These are phyloP conservation scores for Cymbidium sinense DNA, from an alignment of 106 monocot genomes.

Conservation along the genomic window DNA sequence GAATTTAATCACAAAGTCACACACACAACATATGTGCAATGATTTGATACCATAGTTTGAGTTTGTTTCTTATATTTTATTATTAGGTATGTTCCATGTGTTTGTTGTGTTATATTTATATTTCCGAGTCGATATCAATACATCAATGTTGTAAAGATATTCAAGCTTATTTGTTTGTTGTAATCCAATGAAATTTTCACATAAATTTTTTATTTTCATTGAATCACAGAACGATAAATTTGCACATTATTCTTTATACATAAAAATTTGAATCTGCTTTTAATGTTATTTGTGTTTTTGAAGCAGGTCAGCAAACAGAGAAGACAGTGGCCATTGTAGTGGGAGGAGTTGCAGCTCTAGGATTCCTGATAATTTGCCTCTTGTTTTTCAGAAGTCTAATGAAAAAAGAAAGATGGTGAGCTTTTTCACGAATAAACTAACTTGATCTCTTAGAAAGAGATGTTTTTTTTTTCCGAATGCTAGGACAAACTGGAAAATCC, in stretches of 20 bases:
- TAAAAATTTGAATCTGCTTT: not conserved
- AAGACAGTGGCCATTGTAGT: slow-evolving; percentile 97
- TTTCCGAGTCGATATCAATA: too few species aligned
- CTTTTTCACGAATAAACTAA: not conserved
- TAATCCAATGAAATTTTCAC: not conserved
- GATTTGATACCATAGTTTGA: too few species aligned
- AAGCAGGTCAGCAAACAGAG: slow-evolving; percentile 71
- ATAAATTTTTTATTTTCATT: not conserved
- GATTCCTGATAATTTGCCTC: slow-evolving; percentile 79
- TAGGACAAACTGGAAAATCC: not conserved
- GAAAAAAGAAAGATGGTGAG: slow-evolving; percentile 82
- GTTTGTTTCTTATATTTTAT: too few species aligned
- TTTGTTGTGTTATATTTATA: too few species aligned
- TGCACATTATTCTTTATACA: too few species aligned
- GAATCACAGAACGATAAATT: too few species aligned
- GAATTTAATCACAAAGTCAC: too few species aligned
- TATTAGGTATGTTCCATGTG: too few species aligned
- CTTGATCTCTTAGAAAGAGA: not conserved
- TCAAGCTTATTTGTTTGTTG: too few species aligned
- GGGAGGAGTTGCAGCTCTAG: slow-evolving; percentile 76
- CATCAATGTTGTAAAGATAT: too few species aligned
- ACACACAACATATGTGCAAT: too few species aligned
- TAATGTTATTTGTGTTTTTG: not conserved
- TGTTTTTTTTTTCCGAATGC: not conserved
- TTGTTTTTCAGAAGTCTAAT: slow-evolving; percentile 71